Evolutionary conservation across 106 monocot genomes (phyloP), one percentile per base, ranked within the genome.

Genomic region (Posidonia australis): DNA sequence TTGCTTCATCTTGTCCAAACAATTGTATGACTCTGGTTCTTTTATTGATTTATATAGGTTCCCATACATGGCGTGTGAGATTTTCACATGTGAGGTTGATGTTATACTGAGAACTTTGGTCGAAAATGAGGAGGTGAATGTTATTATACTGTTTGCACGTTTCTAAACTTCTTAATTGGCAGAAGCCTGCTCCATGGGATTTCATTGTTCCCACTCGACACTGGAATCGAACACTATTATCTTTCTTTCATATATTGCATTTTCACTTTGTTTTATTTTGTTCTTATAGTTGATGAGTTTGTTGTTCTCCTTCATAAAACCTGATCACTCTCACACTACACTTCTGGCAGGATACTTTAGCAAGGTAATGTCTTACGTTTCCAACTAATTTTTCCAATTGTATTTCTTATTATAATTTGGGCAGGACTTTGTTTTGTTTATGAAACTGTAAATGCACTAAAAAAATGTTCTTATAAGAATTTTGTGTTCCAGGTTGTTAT

Each of bases 61-160:
- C 82, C 87, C 92, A 14, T 92, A 82, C 66, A 80, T 92, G 78
- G 79, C 92, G 25, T 92, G 92, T 76, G 92, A 92, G 76, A 87
- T 92, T 77, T 87, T 92, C 64, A 87, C 92, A 19, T 90, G 90
- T 72, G 90, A 87, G 62, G 84, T 92, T 63, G 92, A 92, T 49
- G 76, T 82, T 63, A 84, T 92, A 67, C 32, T 87, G 57, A 81
- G 72, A 46, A 84, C 84, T 45, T 70, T 92, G 51, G 77, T 84
- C 13, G 92, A 92, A 62, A 84, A 92, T 74, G 82, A 82, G 36
- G 80, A 87, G 77, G 92, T 84, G 17, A 60, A 41, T 13, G 6
- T 26, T 45, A n/a, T 36, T 60, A 29, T 16, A 49, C 41, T 1
- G 23, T 19, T 67, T 5, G 9, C 17, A 51, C 43, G 14, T 31